Evolutionary conservation across 164 flowering plant genomes (phyloP).

Genomic region (Saururus chinensis): DNA sequence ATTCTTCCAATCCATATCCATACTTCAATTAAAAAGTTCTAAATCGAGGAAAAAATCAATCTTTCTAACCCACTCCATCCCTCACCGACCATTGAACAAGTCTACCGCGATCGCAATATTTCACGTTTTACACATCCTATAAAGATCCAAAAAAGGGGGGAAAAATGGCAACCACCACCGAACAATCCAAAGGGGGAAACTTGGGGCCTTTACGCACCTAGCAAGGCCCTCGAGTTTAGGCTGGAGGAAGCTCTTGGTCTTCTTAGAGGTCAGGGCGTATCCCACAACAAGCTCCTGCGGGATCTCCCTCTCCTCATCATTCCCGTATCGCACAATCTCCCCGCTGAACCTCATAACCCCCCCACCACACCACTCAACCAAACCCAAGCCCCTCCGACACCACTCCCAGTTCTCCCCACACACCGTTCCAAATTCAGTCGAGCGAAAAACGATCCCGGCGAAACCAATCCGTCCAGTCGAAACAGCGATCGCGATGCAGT

Average conservation of each 20-base stretch:
- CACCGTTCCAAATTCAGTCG: too few relatives aligned
- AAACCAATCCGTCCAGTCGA: not conserved
- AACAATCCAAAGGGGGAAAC: not conserved
- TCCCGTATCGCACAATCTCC: not conserved
- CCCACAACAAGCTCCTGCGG: conserved; percentile 43
- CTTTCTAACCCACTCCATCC: too few relatives aligned
- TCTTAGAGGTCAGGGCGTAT: conserved; percentile 60
- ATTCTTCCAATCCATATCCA: too few relatives aligned
- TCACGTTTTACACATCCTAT: too few relatives aligned
- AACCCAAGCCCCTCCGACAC: too few relatives aligned
- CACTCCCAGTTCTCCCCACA: too few relatives aligned
- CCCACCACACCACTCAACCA: too few relatives aligned
- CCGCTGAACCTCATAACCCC: not conserved
- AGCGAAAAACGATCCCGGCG: not conserved
- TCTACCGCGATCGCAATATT: too few relatives aligned
- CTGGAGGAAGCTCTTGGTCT: conserved; percentile 60
- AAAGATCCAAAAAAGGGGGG: too few relatives aligned
- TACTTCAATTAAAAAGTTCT: too few relatives aligned
- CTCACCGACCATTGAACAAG: too few relatives aligned
- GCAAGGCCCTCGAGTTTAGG: conserved; percentile 51
- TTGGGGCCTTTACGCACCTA: conserved; percentile 19
- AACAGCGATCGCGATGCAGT: not conserved
- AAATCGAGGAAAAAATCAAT: too few relatives aligned
- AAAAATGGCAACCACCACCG: not conserved
- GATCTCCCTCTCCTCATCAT: not conserved